phyloP scores from a whole-genome alignment of 805 yeast genomes.

The Saturnispora zaruensis region DNA sequence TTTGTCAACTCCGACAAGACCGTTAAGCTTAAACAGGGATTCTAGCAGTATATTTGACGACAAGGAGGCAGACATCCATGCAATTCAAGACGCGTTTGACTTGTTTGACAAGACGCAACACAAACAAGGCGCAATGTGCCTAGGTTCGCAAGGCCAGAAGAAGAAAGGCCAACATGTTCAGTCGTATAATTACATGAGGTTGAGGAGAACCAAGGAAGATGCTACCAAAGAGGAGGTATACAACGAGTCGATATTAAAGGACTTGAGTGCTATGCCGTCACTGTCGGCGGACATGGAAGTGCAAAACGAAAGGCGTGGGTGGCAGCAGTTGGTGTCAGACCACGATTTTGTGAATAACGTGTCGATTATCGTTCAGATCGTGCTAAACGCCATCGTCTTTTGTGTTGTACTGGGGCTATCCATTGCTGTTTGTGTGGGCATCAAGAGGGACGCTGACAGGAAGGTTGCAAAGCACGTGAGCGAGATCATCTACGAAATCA shows the following conservation, averaged over 20 bases:
- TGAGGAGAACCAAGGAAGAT: conserved; percentile 12
- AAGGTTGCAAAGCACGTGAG: conserved; percentile 57
- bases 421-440: conserved; percentile 19
- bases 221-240: background rate
- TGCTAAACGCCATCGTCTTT: conserved; percentile 21
- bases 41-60: conserved; percentile 5
- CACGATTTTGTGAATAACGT: conserved; percentile 24
- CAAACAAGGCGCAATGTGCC: background rate
- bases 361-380: conserved; percentile 21
- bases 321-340: conserved; percentile 17
- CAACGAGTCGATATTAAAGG: background rate
- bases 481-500: conserved; percentile 55
- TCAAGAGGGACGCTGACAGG: conserved; percentile 52
- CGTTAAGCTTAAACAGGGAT: conserved; percentile 17
- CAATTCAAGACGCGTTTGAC: conserved; percentile 26
- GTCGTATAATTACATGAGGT: conserved; percentile 12
- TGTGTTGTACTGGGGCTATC: conserved; percentile 15
- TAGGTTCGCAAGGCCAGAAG: background rate
- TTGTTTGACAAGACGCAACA: conserved; percentile 20
- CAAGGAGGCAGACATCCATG: conserved; percentile 9
- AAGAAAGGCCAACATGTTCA: background rate
- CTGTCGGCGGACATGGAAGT: background rate
- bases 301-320: background rate
- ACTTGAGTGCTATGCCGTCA: background rate
- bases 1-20: conserved; percentile 19